Percentiles rank a stretch among this genome's conserved stretches.
These are phyloP conservation scores for Nymphaea colorata DNA, from an alignment of 164 flowering plant genomes.

Conservation along the genomic window DNA sequence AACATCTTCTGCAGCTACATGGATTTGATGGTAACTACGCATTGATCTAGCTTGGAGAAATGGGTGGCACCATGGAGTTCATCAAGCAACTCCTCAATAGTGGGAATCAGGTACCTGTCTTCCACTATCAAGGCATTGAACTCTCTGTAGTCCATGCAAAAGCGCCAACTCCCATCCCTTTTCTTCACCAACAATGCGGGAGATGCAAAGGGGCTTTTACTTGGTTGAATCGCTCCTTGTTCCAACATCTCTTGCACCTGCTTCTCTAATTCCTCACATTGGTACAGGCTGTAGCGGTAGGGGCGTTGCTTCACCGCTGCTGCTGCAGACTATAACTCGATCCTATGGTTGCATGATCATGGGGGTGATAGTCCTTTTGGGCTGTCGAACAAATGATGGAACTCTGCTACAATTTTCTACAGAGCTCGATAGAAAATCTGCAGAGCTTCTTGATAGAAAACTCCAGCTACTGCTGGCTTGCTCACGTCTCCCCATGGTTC, in stretches of 20 bases:
- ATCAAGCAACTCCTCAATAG: conserved; percentile 1
- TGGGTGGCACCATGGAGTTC: conserved; percentile 1
- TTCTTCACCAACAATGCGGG: conserved; percentile 1
- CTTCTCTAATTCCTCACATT: not conserved
- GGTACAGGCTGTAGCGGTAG: conserved; percentile 1
- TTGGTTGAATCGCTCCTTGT: not conserved
- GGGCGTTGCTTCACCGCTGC: not conserved
- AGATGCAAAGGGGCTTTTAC: not conserved
- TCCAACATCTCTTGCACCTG: not conserved
- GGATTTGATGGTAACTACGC: not conserved
- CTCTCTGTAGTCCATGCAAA: not conserved
- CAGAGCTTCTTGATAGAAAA: not conserved
- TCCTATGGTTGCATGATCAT: not conserved
- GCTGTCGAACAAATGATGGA: not conserved
- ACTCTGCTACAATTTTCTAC: not conserved
- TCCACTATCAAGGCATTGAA: not conserved
- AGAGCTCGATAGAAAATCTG: not conserved
- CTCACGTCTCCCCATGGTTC: not conserved
- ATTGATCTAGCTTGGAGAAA: conserved; percentile 2
- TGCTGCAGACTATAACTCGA: not conserved
- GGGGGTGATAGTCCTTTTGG: not conserved
- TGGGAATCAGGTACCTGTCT: not conserved
- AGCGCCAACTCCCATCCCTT: not conserved
- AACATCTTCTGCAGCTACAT: not conserved
- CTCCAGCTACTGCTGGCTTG: too few species aligned